Evolutionary conservation across 2,329 filamentous ascomycete species (phyloP).

Genomic region (Gliomastix tumulicola): DNA sequence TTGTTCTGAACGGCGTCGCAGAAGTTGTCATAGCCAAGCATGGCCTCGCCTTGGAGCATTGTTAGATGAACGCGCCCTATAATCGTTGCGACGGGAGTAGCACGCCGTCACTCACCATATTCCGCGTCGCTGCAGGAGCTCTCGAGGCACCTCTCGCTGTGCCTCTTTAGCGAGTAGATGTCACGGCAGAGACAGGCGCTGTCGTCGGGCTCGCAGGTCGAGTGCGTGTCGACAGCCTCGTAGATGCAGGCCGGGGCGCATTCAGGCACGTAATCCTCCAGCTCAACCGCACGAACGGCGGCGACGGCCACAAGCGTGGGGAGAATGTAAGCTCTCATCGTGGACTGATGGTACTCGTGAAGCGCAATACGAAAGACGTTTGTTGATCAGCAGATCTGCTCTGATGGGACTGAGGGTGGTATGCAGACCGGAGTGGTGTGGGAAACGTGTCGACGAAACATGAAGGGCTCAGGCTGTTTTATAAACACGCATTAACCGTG

Average conservation of each 20-base stretch:
- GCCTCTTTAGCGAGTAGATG: constrained; percentile 6
- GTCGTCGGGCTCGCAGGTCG: constrained; percentile 3
- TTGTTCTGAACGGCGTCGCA: constrained; percentile 2
- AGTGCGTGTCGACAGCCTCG: constrained; percentile 6
- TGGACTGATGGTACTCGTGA: too few relatives aligned
- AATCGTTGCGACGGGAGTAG: background rate
- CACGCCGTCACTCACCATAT: constrained; percentile 2
- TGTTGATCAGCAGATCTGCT: too few relatives aligned
- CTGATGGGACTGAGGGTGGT: too few relatives aligned
- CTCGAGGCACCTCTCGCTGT: constrained; percentile 5
- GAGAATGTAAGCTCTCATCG: too few relatives aligned
- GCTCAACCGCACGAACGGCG: constrained; percentile 2
- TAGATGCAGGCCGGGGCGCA: constrained; percentile 6
- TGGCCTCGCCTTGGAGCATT: constrained; percentile 2
- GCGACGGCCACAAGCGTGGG: constrained; percentile 3
- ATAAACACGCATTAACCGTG: too few relatives aligned
- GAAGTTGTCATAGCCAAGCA: constrained; percentile 5
- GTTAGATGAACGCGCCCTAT: background rate
- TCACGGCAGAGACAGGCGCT: constrained; percentile 4
- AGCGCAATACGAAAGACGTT: too few relatives aligned
- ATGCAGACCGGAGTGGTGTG: too few relatives aligned
- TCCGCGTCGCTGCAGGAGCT: constrained; percentile 3
- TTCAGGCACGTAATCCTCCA: constrained; percentile 2
- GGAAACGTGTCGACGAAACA: too few relatives aligned
- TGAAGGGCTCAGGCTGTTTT: too few relatives aligned